Evolutionary conservation across 164 flowering plant species (phyloP), one percentile per base, ranked within the genome.

Genomic region (Liriodendron chinense): DNA sequence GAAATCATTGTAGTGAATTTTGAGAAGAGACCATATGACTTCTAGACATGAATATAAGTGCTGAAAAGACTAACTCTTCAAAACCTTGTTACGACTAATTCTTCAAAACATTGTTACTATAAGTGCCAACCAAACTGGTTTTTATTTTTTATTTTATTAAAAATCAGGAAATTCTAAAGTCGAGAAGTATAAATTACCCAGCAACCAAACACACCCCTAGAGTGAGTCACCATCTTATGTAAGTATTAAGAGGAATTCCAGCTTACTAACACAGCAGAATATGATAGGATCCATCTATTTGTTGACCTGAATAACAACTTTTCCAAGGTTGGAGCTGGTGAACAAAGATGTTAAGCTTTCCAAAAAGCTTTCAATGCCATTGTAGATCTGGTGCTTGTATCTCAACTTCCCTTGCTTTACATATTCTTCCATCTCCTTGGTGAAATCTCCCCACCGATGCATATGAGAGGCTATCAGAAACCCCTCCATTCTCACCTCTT

Each of bases 401-500:
- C 16, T 75, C n/a, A 85, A 77, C 67, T 80, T 85, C 72, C 84
- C 84, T 74, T 87, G 73, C 77, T 80, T 84, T 26, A 82, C 13
- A 74, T 84, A 75, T 24, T 74, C 68, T 61, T 72, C 82, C 84
- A 85, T 84, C 50, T 84, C 83, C 72, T 57, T 72, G 1, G 69
- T 65, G 72, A 87, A 87, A 7, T 85, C 90, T 16, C 72, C 83
- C 56, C 81, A 78, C 0, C 82, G 82, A 68, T 83, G 71, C 68
- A 75, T 47, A 68, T 81, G 76, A 20, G 88, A 79, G 20, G 80
- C 82, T 28, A 84, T 20, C 84, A 87, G 8, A 68, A 61, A 87
- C 2, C 90, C 90, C 74, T 85, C 81, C 83, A 87, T 87, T 72
- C 72, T 81, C 75, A 83, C 87, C 23, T 83, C 84, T 62, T 84